Conservation (phyloP, 2,329 filamentous ascomycete species). For the Colletotrichum gigasporum region DNA sequence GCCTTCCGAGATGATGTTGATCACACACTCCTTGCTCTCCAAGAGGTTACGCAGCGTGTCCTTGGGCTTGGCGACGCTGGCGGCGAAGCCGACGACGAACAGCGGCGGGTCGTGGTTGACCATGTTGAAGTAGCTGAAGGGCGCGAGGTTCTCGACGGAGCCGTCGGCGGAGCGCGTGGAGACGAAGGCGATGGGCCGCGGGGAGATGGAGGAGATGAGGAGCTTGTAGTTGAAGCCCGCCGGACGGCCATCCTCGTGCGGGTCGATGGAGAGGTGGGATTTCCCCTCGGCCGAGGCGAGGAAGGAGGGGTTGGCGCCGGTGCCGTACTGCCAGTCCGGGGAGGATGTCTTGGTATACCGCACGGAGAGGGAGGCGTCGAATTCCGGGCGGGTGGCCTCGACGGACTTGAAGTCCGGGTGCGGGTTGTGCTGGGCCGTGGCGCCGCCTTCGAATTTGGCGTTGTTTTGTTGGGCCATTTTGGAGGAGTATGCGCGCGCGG, state of each 20-base stretch:
- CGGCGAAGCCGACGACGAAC: conserved; percentile 70
- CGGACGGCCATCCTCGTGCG: conserved; percentile 75
- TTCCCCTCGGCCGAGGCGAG: conserved; percentile 57
- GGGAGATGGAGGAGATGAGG: conserved; percentile 83
- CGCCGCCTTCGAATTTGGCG: conserved; percentile 11
- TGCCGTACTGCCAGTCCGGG: conserved; percentile 72
- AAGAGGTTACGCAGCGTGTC: conserved; percentile 81
- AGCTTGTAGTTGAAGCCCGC: conserved; percentile 88
- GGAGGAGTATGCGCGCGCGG: background rate
- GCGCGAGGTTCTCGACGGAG: conserved; percentile 74
- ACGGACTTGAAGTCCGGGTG: conserved; percentile 81
- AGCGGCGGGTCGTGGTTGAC: conserved; percentile 88
- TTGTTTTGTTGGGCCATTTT: conserved; percentile 7
- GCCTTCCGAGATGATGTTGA: conserved; percentile 89
- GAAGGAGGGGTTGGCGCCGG: conserved; percentile 65
- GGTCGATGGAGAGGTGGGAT: conserved; percentile 85
- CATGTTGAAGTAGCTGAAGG: conserved; percentile 87
- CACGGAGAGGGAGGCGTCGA: conserved; percentile 58
- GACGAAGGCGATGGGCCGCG: conserved; percentile 79
- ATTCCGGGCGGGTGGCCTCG: conserved; percentile 72
- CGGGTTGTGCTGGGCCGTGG: conserved; percentile 64
- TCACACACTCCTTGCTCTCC: conserved; percentile 78
- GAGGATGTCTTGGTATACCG: conserved; percentile 70
- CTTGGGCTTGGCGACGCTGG: conserved; percentile 66
- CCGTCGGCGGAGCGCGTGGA: conserved; percentile 69